A percentile compares a stretch with the other conserved stretches of the same genome.
phyloP scores from a whole-genome alignment of 768 basidiomycete genomes.

The Trametes coccinea region DNA sequence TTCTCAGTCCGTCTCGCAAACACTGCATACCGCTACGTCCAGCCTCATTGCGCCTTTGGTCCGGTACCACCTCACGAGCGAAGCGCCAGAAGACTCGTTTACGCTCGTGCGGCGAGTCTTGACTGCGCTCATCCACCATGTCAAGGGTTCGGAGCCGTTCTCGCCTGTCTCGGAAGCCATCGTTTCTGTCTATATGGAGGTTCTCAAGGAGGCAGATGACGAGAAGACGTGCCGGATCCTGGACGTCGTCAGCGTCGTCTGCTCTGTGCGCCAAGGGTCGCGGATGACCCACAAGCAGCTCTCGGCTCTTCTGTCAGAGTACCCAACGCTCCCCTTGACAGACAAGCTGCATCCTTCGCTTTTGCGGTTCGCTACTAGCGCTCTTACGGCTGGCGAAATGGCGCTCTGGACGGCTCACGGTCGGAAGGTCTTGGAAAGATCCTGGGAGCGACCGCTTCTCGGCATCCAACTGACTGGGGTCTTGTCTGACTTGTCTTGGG shows the following conservation, averaged over 20 bases:
- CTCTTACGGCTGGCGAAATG: constrained; percentile 46
- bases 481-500: constrained; percentile 68
- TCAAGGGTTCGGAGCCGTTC: constrained; percentile 69
- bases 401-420: constrained; percentile 43
- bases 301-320: constrained; percentile 35
- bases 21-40: constrained; percentile 73
- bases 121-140: constrained; percentile 83
- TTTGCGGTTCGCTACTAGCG: constrained; percentile 36
- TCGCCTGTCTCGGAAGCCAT: constrained; percentile 55
- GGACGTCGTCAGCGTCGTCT: constrained; percentile 56
- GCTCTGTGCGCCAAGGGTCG: constrained; percentile 70
- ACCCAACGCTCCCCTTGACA: constrained; percentile 31
- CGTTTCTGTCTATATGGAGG: constrained; percentile 39
- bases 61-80: constrained; percentile 48
- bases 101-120: constrained; percentile 69
- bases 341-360: constrained; percentile 34
- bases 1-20: constrained; percentile 74
- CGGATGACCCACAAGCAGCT: constrained; percentile 50
- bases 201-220: constrained; percentile 19
- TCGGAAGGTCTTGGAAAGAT: constrained; percentile 54
- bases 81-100: constrained; percentile 43
- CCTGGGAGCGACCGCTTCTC: constrained; percentile 45
- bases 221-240: constrained; percentile 53
- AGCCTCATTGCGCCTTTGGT: constrained; percentile 64
- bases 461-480: constrained; percentile 57